Base-by-base conservation (phyloP, 495 filamentous ascomycete genomes). In the Penicillium riverlandense region DNA sequence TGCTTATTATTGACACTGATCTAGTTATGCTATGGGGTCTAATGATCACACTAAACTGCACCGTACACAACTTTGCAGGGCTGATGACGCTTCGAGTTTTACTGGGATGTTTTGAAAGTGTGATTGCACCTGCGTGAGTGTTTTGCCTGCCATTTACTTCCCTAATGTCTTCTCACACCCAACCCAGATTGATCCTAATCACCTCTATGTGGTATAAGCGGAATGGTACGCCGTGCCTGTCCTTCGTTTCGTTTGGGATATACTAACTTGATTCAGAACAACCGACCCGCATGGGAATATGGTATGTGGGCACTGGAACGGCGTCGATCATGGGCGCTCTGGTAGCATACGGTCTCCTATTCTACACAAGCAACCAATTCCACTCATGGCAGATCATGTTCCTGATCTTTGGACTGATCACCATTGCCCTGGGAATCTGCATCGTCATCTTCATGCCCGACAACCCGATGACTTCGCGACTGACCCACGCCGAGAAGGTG, bases 41-140 rank as follows among this genome's bases (percentile, higher is more conserved):
- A 11, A 76, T 80, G 15, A 82, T 76, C 31, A 69, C 74, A 2
- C 66, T 72, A 35, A 80, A 76, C 35, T 79, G 79, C 8, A 69
- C 69, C 2, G 74, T 75, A 37, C 63, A 70, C 47, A 69, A 66
- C 51, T 83, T 78, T 45, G 43, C 45, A 4, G 58, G 61, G 4
- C 48, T 76, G 12, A 57, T 73, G 15, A 60, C 57, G 38, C 65
- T 76, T 2, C 69, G 83, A 6, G 79, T 83, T 50, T 74, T 86
- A 43, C 59, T 84, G 2, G 82, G 83, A 31, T 65, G 83, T 34
- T 85, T 85, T 43, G 83, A 84, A 64, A 77, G 78, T 37, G 71
- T 77, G 15, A 77, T 84, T 47, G 74, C 71, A 2, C 82, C 81
- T 10, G 75, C 69, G 30, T 62, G 78, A 50, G 74, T 71, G 41